A percentile compares a stretch with the other conserved stretches of the same genome.
Evolutionary conservation across 768 basidiomycete species (phyloP).

Genomic region (Paxillus ammoniavirescens): DNA sequence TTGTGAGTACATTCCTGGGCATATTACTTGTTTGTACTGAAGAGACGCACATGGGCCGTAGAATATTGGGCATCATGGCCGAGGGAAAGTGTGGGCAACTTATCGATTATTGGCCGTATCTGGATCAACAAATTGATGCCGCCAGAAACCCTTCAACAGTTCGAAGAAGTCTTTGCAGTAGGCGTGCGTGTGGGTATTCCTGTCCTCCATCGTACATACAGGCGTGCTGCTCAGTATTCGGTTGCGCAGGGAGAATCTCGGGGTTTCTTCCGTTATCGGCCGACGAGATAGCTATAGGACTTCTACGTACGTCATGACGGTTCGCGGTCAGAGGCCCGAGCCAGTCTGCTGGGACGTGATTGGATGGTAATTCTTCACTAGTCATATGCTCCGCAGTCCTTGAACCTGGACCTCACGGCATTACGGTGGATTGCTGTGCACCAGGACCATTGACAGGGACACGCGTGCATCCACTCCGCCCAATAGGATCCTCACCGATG

Average conservation of each 20-base stretch:
- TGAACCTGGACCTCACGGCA: slow-evolving; percentile 26
- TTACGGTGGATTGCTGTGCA: slow-evolving; percentile 36
- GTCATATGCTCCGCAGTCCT: neutral
- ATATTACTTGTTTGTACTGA: neutral
- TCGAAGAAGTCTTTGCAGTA: slow-evolving; percentile 21
- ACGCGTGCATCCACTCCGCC: slow-evolving; percentile 4
- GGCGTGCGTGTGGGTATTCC: slow-evolving; percentile 19
- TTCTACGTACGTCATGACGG: neutral
- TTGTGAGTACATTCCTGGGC: slow-evolving; percentile 4
- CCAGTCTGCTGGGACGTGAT: slow-evolving; percentile 10
- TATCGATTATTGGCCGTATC: neutral
- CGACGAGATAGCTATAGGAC: neutral
- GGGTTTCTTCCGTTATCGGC: slow-evolving; percentile 2
- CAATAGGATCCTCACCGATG: neutral
- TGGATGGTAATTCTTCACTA: neutral
- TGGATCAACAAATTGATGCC: neutral
- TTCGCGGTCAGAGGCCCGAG: slow-evolving; percentile 31
- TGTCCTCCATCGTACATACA: slow-evolving; percentile 7
- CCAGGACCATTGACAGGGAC: slow-evolving; percentile 30
- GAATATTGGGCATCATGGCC: neutral
- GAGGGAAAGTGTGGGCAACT: neutral
- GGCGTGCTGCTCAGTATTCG: slow-evolving; percentile 16
- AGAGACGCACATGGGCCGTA: slow-evolving; percentile 1
- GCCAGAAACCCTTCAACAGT: slow-evolving; percentile 1
- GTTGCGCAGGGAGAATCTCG: slow-evolving; percentile 14